Conservation (phyloP, 2,329 filamentous ascomycete species). For the Microdochium bolleyi region DNA sequence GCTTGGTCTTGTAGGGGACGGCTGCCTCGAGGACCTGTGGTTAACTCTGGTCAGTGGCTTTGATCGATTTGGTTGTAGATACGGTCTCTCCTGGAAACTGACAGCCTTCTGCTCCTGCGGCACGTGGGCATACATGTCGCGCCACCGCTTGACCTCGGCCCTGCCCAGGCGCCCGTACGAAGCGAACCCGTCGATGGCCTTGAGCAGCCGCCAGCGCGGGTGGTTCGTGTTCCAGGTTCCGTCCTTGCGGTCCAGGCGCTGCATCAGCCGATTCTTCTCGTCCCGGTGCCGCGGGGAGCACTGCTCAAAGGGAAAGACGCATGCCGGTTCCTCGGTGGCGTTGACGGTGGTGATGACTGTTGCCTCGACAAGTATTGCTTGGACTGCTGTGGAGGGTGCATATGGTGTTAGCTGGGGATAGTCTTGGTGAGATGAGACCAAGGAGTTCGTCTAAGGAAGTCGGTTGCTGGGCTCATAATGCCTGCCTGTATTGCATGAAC, state of each 20-base stretch:
- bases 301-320: slow-evolving; percentile 4
- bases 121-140: not conserved
- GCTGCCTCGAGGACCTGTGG: slow-evolving; percentile 43
- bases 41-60: not conserved
- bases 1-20: slow-evolving; percentile 48
- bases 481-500: no score
- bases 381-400: not conserved
- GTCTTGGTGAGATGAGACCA: no score
- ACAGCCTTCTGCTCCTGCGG: slow-evolving; percentile 3
- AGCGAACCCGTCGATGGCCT: slow-evolving; percentile 28
- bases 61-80: no score
- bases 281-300: slow-evolving; percentile 16
- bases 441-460: no score
- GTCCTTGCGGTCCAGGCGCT: slow-evolving; percentile 16
- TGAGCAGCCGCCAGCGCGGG: slow-evolving; percentile 28
- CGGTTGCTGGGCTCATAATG: no score
- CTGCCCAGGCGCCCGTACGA: slow-evolving; percentile 24
- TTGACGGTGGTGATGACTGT: not conserved
- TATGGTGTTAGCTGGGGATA: no score
- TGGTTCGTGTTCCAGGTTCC: slow-evolving; percentile 26
- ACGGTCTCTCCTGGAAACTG: no score
- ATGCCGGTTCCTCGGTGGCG: not conserved
- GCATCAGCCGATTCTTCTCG: slow-evolving; percentile 20
- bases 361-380: not conserved
- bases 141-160: slow-evolving; percentile 23